Base-by-base conservation (phyloP, 805 yeast genomes). In the Priceomyces medius region DNA sequence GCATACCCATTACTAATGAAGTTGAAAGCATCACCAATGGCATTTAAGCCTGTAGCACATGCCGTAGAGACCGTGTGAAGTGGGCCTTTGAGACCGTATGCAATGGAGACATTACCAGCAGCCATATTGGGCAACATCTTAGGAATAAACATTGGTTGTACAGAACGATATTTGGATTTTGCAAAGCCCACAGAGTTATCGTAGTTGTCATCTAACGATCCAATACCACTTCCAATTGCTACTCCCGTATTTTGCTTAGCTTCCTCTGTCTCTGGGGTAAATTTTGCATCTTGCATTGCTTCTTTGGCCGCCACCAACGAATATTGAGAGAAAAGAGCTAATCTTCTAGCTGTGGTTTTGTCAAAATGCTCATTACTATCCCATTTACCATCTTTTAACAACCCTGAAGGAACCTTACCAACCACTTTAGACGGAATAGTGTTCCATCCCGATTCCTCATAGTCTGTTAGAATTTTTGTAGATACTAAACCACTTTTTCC, bases 31-130 rank as follows among this genome's bases (percentile, higher is more conserved):
- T 93, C 99, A 3, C 98, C 98, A 36, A 93, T 83, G 0, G 97
- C 77, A 56, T 93, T 95, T 20, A 85, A 77, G 0, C 99, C 99
- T 0, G 99, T 89, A 3, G 99, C 96, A 68, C 99, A 93, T 0
- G 99, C 99, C 0, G 98, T 89, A 2, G 96, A 78, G 0, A 81
- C 93, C 0, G 95, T 71, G 56, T 90, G 97, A 32, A 86, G 79
- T 2, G 96, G 95, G 0, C 99, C 99, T 51, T 76, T 69, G 29
- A 89, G 66, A 1, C 85, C 85, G 52, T 81, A 79, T 48, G 79
- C 74, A 42, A 93, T 90, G 5, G 96, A 84, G 5, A 93, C 79
- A 45, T 88, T 81, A 2, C 98, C 97, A 0, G 90, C 88, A 0
- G 96, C 96, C 98, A 93, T 93, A 58, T 93, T 93, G 28, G 86